Conservation (phyloP, 2,329 filamentous ascomycete genomes). For the Scedosporium apiospermum region DNA sequence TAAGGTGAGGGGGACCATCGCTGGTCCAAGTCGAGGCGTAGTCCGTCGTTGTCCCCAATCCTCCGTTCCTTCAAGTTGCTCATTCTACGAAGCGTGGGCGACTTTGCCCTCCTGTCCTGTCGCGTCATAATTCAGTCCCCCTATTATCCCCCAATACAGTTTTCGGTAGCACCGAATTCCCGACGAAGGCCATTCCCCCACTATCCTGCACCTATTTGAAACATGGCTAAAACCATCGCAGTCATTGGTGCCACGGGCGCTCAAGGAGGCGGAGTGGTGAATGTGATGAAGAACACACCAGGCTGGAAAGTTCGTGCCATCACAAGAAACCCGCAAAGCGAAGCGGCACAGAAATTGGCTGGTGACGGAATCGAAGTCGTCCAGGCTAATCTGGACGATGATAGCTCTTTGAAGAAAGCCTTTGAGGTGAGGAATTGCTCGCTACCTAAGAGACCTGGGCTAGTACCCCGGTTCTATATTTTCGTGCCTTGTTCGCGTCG, state of each 20-base stretch:
- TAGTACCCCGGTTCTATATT: neutral
- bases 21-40: no score
- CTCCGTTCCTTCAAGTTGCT: no score
- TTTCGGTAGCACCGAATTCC: neutral
- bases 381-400: slow-evolving; percentile 32
- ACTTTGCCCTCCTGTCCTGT: no score
- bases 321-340: slow-evolving; percentile 33
- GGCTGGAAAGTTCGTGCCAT: slow-evolving; percentile 31
- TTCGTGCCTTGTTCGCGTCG: no score
- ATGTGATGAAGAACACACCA: slow-evolving; percentile 4
- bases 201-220: neutral
- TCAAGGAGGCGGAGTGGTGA: slow-evolving; percentile 40
- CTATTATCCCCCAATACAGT: no score
- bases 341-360: slow-evolving; percentile 28
- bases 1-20: no score
- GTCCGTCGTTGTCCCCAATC: no score
- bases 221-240: slow-evolving; percentile 26
- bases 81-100: no score
- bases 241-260: slow-evolving; percentile 39
- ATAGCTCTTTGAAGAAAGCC: slow-evolving; percentile 25
- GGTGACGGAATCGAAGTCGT: slow-evolving; percentile 33
- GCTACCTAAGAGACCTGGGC: neutral
- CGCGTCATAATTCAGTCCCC: no score
- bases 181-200: neutral
- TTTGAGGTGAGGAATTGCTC: slow-evolving; percentile 19